Evolutionary conservation across 2,329 filamentous ascomycete species (phyloP).

Genomic region (Ascochyta lentis): DNA sequence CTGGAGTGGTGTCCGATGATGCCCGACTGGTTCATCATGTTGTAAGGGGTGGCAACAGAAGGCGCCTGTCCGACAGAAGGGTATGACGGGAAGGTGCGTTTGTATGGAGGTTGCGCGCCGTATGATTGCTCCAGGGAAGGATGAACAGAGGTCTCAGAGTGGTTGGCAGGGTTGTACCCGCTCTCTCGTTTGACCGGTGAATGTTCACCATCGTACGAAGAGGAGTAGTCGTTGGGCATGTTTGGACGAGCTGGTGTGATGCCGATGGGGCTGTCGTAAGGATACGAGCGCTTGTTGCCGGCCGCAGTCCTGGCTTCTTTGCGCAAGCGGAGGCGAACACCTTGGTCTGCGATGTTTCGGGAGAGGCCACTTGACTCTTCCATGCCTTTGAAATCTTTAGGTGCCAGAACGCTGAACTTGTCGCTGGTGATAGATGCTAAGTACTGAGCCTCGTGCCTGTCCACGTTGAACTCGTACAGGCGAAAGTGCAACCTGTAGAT

Average conservation of each 20-base stretch:
- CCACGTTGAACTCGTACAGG: conserved; percentile 63
- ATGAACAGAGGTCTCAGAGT: not conserved
- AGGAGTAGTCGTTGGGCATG: conserved; percentile 10
- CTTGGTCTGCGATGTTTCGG: conserved; percentile 83
- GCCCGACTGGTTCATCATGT: conserved; percentile 12
- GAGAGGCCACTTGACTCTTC: conserved; percentile 82
- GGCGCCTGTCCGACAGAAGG: conserved; percentile 5
- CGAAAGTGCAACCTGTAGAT: conserved; percentile 77
- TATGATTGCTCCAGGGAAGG: conserved; percentile 11
- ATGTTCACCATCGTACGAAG: conserved; percentile 15
- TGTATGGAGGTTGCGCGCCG: conserved; percentile 10
- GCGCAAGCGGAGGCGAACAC: conserved; percentile 79
- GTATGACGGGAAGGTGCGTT: conserved; percentile 11
- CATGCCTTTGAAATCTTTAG: conserved; percentile 80
- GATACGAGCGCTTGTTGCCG: conserved; percentile 34
- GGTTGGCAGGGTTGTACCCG: conserved; percentile 5
- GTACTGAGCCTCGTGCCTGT: conserved; percentile 53
- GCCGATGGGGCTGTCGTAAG: conserved; percentile 16
- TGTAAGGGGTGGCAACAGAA: conserved; percentile 5
- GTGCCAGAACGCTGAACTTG: conserved; percentile 67
- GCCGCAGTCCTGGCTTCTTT: conserved; percentile 72
- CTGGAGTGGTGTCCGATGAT: conserved; percentile 7
- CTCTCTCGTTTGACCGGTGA: conserved; percentile 14
- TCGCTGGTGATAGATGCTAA: conserved; percentile 64
- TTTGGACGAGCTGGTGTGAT: conserved; percentile 13